Percentiles rank a stretch among this genome's conserved stretches.
These are phyloP conservation scores for Clarireedia homoeocarpa DNA, from an alignment of 2,329 filamentous ascomycete genomes.

Conservation along the genomic window DNA sequence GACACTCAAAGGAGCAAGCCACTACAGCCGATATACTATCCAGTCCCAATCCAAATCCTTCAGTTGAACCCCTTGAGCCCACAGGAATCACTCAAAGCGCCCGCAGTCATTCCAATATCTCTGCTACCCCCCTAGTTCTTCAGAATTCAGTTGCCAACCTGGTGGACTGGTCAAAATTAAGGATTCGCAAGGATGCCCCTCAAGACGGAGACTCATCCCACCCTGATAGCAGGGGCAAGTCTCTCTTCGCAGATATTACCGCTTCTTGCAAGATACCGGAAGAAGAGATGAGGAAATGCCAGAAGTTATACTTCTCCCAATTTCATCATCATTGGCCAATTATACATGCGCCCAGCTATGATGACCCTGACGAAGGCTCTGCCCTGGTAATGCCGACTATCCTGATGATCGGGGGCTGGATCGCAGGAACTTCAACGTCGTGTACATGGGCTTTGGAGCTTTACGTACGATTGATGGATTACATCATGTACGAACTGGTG, in stretches of 20 bases:
- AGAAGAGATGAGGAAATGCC: constrained; percentile 13
- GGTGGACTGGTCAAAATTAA: no score
- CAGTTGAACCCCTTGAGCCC: no score
- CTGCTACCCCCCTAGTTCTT: no score
- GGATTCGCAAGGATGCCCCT: neutral
- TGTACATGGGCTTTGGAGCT: constrained; percentile 26
- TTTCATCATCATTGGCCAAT: constrained; percentile 38
- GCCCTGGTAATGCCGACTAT: constrained; percentile 27
- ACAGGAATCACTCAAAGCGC: no score
- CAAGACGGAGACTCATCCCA: neutral
- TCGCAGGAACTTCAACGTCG: constrained; percentile 25
- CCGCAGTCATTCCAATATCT: no score
- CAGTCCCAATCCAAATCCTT: no score
- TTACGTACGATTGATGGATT: constrained; percentile 29
- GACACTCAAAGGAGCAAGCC: no score
- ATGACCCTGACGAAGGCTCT: constrained; percentile 18
- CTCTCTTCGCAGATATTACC: neutral
- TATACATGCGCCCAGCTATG: constrained; percentile 33
- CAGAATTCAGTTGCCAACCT: no score
- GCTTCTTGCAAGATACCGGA: constrained; percentile 2
- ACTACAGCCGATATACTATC: no score
- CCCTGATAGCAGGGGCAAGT: neutral
- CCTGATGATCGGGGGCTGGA: constrained; percentile 35
- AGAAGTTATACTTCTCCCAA: constrained; percentile 32
- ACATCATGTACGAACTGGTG: constrained; percentile 18